These are phyloP conservation scores for Venustampulla echinocandica DNA, from an alignment of 495 filamentous ascomycete species.

Conservation along the genomic window DNA sequence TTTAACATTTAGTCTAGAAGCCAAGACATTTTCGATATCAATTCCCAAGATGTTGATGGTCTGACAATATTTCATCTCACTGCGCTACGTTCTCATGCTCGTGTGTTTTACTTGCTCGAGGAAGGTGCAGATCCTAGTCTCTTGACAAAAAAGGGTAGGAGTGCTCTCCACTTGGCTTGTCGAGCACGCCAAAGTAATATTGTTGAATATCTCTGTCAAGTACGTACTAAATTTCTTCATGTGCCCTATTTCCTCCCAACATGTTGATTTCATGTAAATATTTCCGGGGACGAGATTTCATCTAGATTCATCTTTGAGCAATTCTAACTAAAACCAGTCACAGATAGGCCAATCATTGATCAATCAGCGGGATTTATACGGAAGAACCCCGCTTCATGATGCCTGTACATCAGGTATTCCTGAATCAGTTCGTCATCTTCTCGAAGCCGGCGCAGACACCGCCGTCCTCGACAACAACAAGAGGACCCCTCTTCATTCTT, in stretches of 20 bases:
- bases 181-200: constrained; percentile 28
- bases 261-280: no score
- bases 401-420: constrained; percentile 31
- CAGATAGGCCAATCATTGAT: constrained; percentile 2
- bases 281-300: no score
- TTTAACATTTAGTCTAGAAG: background rate
- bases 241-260: background rate
- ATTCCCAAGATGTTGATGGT: constrained; percentile 16
- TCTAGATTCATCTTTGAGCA: no score
- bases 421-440: constrained; percentile 29
- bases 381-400: constrained; percentile 26
- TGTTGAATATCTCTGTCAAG: constrained; percentile 28
- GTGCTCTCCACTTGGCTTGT: constrained; percentile 33
- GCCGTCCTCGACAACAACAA: background rate
- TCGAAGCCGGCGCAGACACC: constrained; percentile 26
- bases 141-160: constrained; percentile 26
- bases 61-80: constrained; percentile 30
- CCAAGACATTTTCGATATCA: constrained; percentile 7
- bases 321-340: background rate
- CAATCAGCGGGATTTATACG: constrained; percentile 17
- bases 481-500: constrained; percentile 12
- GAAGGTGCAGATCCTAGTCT: constrained; percentile 26
- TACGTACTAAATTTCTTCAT: background rate
- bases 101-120: constrained; percentile 27
- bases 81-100: constrained; percentile 25